phyloP scores from a whole-genome alignment of 2,329 filamentous ascomycete species.

The Aspergillus vadensis region DNA sequence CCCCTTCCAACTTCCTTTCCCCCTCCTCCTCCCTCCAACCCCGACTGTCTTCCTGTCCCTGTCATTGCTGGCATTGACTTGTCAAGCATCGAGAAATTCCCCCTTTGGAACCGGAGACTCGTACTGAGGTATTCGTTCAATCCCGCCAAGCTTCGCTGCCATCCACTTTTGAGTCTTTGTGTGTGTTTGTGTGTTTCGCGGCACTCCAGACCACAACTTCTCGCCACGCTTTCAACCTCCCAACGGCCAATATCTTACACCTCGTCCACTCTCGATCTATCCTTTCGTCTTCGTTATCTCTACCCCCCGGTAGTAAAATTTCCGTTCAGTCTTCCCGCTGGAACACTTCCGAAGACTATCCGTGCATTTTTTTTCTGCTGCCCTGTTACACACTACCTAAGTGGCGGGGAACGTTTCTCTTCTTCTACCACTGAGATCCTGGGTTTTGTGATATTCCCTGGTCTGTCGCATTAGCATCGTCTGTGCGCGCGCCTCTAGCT shows the following conservation, averaged over 20 bases:
- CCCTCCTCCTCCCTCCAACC: slow-evolving; percentile 25
- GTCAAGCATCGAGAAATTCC: slow-evolving; percentile 47
- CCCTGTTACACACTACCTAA: slow-evolving; percentile 9
- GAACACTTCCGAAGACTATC: neutral
- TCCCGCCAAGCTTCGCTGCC: slow-evolving; percentile 22
- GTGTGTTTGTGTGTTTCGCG: slow-evolving; percentile 17
- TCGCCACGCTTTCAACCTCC: slow-evolving; percentile 20
- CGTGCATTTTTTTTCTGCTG: slow-evolving; percentile 4
- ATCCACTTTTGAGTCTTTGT: slow-evolving; percentile 27
- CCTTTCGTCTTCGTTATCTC: neutral
- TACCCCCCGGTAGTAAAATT: neutral
- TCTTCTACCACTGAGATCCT: slow-evolving; percentile 7
- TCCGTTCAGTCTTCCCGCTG: neutral
- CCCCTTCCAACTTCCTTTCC: slow-evolving; percentile 26
- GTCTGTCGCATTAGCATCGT: neutral
- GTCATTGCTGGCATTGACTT: slow-evolving; percentile 54
- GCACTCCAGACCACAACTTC: slow-evolving; percentile 23
- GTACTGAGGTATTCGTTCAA: slow-evolving; percentile 16
- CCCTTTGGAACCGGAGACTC: slow-evolving; percentile 33
- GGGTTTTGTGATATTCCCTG: slow-evolving; percentile 11
- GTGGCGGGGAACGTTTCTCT: slow-evolving; percentile 7
- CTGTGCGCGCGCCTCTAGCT: slow-evolving; percentile 9
- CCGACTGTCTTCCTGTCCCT: slow-evolving; percentile 32
- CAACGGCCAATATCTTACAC: neutral
- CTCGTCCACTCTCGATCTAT: neutral